Conservation (phyloP, 2,329 filamentous ascomycete genomes). For the Lachnellula suecica region DNA sequence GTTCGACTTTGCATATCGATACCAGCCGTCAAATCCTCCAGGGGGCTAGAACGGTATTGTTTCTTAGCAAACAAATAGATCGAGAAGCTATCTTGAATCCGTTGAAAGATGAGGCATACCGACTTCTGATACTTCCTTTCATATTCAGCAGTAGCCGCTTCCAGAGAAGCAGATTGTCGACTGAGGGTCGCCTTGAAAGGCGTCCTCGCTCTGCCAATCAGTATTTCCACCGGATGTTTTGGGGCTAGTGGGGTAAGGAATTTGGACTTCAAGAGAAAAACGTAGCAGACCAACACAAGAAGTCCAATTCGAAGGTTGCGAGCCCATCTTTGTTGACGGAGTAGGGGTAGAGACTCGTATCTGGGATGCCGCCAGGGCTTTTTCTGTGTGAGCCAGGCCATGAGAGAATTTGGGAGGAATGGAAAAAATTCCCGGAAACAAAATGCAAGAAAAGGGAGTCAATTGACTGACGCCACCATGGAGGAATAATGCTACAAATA, state of each 20-base stretch:
- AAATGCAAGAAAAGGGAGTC: too few relatives aligned
- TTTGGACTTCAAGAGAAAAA: neutral
- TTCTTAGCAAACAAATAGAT: neutral
- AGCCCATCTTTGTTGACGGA: neutral
- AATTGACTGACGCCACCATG: too few relatives aligned
- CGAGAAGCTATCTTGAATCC: neutral
- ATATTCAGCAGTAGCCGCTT: constrained; percentile 37
- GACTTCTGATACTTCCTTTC: constrained; percentile 37
- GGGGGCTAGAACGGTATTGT: constrained; percentile 39
- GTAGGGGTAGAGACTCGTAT: neutral
- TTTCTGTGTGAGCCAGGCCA: neutral
- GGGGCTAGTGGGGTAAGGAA: neutral
- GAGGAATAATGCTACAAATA: too few relatives aligned
- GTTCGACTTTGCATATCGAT: constrained; percentile 38
- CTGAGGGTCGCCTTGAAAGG: neutral
- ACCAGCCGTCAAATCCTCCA: constrained; percentile 47
- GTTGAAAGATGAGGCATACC: neutral
- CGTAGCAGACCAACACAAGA: neutral
- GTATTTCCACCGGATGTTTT: neutral
- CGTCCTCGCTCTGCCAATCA: neutral
- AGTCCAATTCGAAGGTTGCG: neutral
- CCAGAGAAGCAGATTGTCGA: neutral
- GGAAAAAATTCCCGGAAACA: too few relatives aligned
- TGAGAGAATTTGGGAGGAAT: too few relatives aligned
- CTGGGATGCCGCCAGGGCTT: neutral